Conservation (phyloP, 305 asterid species). For the Stenogyne calaminthoides region DNA sequence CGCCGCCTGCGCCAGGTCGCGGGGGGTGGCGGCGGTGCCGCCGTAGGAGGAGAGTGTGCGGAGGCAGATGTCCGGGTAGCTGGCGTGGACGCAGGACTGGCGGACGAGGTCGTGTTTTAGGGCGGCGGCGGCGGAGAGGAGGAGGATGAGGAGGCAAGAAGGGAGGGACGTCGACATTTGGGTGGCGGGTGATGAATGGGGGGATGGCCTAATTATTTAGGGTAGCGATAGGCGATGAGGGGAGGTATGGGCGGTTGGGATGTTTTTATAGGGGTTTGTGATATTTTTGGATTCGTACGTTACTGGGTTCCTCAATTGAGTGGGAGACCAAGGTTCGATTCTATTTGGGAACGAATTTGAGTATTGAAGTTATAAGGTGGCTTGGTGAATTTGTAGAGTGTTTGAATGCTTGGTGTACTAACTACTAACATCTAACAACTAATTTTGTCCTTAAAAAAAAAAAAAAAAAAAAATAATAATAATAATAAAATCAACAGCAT, state of each 20-base stretch:
- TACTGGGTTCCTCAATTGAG: no score
- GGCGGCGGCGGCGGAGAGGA: constrained; percentile 22
- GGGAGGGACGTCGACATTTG: constrained; percentile 25
- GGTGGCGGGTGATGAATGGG: constrained; percentile 7
- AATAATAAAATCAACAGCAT: no score
- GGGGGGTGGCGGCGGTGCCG: constrained; percentile 62
- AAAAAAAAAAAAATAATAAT: no score
- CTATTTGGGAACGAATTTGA: no score
- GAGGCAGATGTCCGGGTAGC: constrained; percentile 82
- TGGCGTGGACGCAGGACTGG: constrained; percentile 78
- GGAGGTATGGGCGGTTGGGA: constrained; percentile 28
- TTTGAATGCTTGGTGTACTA: no score
- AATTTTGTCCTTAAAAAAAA: no score
- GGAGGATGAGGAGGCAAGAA: constrained; percentile 29
- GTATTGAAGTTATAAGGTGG: no score
- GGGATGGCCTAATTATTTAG: constrained; percentile 26
- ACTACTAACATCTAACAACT: no score
- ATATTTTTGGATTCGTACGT: not conserved
- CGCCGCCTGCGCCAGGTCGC: constrained; percentile 73
- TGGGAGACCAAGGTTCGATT: no score
- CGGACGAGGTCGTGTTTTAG: constrained; percentile 51
- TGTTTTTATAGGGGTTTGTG: constrained; percentile 28
- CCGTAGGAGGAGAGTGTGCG: constrained; percentile 73
- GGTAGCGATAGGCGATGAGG: constrained; percentile 18
- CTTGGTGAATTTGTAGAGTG: no score